phyloP scores from a whole-genome alignment of 495 filamentous ascomycete species.

The Aspergillus haitiensis region DNA sequence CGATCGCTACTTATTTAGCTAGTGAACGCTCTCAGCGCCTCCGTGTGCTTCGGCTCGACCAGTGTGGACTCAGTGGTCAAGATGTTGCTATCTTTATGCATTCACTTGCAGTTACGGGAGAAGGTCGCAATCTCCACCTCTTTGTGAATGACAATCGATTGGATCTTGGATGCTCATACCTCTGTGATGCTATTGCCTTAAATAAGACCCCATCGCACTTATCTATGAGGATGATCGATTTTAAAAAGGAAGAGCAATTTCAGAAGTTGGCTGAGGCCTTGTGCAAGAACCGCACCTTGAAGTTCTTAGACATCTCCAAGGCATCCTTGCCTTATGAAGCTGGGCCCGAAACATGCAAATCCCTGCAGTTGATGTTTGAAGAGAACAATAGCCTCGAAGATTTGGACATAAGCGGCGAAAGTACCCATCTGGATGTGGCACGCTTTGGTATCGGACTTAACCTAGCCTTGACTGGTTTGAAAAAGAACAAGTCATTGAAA shows the following conservation, averaged over 20 bases:
- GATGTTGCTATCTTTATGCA: slow-evolving; percentile 77
- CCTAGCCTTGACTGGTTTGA: slow-evolving; percentile 72
- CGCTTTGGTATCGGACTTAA: slow-evolving; percentile 82
- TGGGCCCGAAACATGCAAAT: slow-evolving; percentile 68
- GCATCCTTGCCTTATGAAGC: slow-evolving; percentile 81
- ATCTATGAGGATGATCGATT: slow-evolving; percentile 84
- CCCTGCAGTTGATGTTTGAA: slow-evolving; percentile 74
- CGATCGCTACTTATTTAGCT: slow-evolving; percentile 63
- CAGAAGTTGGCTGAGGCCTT: slow-evolving; percentile 71
- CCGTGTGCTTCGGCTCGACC: slow-evolving; percentile 68
- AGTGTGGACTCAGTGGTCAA: slow-evolving; percentile 75
- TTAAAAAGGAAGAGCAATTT: slow-evolving; percentile 73
- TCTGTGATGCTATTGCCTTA: slow-evolving; percentile 67
- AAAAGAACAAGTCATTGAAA: slow-evolving; percentile 70
- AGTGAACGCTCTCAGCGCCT: slow-evolving; percentile 64
- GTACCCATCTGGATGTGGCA: slow-evolving; percentile 81
- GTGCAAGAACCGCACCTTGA: slow-evolving; percentile 68
- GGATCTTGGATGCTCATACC: slow-evolving; percentile 65
- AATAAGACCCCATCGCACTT: slow-evolving; percentile 68
- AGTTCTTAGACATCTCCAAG: slow-evolving; percentile 83
- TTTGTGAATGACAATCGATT: slow-evolving; percentile 80
- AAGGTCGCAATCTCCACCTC: slow-evolving; percentile 68
- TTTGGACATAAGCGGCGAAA: slow-evolving; percentile 86
- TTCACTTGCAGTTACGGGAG: slow-evolving; percentile 60
- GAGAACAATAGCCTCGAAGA: slow-evolving; percentile 74